These are phyloP conservation scores for Plasmopara viticola DNA, from an alignment of 352 stramenopile genomes.

Conservation along the genomic window DNA sequence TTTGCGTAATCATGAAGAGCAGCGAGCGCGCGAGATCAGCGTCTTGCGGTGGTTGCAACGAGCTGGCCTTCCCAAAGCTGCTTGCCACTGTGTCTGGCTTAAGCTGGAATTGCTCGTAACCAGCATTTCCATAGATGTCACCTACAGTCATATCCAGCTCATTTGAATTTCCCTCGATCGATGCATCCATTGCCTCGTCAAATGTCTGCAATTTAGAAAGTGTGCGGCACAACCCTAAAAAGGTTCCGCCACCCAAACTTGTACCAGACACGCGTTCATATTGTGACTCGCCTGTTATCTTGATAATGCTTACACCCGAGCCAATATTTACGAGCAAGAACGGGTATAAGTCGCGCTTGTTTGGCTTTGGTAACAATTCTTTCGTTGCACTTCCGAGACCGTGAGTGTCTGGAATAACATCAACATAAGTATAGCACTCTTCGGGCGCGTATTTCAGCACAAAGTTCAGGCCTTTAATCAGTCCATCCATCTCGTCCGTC, in stretches of 20 bases:
- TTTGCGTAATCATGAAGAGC: conserved; percentile 98
- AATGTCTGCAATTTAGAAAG: conserved; percentile 85
- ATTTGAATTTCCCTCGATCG: conserved; percentile 54
- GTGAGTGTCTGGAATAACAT: conserved; percentile 55
- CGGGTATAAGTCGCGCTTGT: conserved; percentile 78
- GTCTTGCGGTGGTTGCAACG: conserved; percentile 52
- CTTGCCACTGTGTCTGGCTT: conserved; percentile 87
- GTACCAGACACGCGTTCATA: conserved; percentile 96
- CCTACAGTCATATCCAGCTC: conserved; percentile 95
- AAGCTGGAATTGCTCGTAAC: conserved; percentile 88
- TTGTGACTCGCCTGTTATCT: conserved; percentile 81
- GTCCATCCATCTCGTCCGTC: conserved; percentile 93
- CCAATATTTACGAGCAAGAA: conserved; percentile 98
- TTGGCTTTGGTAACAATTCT: conserved; percentile 51
- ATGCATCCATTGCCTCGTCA: conserved; percentile 75
- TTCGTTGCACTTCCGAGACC: conserved; percentile 53
- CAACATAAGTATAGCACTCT: conserved; percentile 95
- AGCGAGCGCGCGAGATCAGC: conserved; percentile 92
- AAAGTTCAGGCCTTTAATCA: conserved; percentile 97
- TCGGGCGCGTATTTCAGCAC: conserved; percentile 88
- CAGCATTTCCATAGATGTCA: conserved; percentile 95
- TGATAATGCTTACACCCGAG: conserved; percentile 95
- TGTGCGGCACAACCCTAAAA: conserved; percentile 92
- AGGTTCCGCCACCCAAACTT: conserved; percentile 96
- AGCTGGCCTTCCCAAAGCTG: conserved; percentile 94